Base-by-base conservation (phyloP, 352 stramenopile species). In the Phytopythium cucurbitacearum region DNA sequence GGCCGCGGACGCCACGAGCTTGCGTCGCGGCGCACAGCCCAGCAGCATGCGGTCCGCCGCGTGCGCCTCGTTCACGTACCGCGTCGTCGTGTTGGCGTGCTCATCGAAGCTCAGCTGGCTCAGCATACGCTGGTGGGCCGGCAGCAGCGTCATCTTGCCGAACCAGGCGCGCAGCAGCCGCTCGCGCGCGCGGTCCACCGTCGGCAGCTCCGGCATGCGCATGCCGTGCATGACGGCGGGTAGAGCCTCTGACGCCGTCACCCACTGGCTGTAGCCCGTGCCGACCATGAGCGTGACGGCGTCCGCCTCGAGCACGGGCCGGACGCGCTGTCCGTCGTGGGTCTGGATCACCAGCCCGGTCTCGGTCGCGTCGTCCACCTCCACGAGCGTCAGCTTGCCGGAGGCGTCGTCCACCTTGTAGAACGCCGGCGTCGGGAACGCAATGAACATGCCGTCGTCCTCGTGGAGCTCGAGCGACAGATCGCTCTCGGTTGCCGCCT, bases 111-210 rank as follows among this genome's bases (percentile, higher is more conserved):
- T 72, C 45, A 79, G 65, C 13, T 80, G 56, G 44, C 60, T 56
- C 15, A 78, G 58, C 71, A 84, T 80, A 55, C 68, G 71, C 45
- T 84, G 73, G 60, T 81, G 69, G 28, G 67, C 65, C 48, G 73
- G 73, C 37, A 84, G 51, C 57, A 84, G 60, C 50, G 69, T 84
- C 73, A 84, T 84, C 67, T 81, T 84, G 62, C 73, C 73, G 42
- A 81, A 84, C 68, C 71, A 84, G 15, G 68, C 63, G 34, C 73
- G 73, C 36, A 80, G 51, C 43, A 81, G 48, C 15, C 70, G 70
- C 47, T 79, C 60, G 7, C 32, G 33, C 5, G 48, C 40, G 13
- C 52, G 58, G 40, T 63, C 55, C 15, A 50, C 59, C 53, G 43
- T 62, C 40, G 62, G 48, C 52, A 60, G 47, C 39, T 65, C 47